Evolutionary conservation across 192 early-diverging fungal species (phyloP).

Genomic region (Gaertneriomyces sp.): DNA sequence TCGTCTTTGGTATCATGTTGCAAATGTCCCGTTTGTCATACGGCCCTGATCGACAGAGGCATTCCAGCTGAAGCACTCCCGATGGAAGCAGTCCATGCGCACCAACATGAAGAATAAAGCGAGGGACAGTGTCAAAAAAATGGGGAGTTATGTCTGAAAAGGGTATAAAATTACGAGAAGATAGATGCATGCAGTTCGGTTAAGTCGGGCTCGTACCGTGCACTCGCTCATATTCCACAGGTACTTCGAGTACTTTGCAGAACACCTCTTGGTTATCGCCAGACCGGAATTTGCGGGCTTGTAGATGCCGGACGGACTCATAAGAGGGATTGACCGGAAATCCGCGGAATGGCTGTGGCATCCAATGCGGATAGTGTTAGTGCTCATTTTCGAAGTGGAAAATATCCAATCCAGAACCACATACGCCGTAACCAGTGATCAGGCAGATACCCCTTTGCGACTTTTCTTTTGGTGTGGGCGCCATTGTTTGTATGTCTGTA

Average conservation of each 20-base stretch:
- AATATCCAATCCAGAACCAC: background rate
- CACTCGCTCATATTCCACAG: background rate
- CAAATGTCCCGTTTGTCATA: background rate
- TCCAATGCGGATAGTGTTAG: background rate
- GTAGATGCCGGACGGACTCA: conserved; percentile 6
- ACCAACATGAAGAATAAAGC: conserved; percentile 8
- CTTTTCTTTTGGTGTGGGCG: no score
- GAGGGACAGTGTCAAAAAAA: background rate
- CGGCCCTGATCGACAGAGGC: background rate
- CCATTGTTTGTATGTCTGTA: no score
- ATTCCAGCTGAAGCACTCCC: background rate
- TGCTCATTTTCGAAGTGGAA: background rate
- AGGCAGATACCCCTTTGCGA: background rate
- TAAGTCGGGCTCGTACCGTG: background rate
- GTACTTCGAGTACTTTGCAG: background rate
- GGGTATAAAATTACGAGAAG: background rate
- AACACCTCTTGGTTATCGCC: background rate
- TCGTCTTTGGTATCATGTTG: no score
- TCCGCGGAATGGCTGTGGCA: background rate
- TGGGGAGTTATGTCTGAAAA: background rate
- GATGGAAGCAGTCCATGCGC: background rate
- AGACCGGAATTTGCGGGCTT: background rate
- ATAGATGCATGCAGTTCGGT: background rate
- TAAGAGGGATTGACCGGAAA: conserved; percentile 7
- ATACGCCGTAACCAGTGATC: conserved; percentile 5